These are phyloP conservation scores for Benincasa hispida DNA, from an alignment of 306 rosid genomes.

Conservation along the genomic window DNA sequence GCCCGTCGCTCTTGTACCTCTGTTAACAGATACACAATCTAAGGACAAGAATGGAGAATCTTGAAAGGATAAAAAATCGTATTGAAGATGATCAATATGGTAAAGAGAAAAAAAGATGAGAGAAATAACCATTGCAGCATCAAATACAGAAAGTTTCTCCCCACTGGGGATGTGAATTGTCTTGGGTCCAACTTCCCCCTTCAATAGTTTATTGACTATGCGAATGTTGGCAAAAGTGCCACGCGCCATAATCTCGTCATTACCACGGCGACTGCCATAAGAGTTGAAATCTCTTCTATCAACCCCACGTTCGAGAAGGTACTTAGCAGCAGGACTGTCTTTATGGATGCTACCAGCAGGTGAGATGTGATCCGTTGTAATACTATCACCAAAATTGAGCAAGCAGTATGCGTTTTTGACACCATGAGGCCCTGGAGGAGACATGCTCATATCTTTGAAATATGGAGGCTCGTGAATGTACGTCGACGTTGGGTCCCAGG, in stretches of 20 bases:
- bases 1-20: conserved; percentile 77
- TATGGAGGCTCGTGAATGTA: conserved; percentile 91
- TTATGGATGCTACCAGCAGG: conserved; percentile 99
- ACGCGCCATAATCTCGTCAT: conserved; percentile 85
- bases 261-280: conserved; percentile 96
- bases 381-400: conserved; percentile 96
- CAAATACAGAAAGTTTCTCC: conserved; percentile 79
- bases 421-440: conserved; percentile 84
- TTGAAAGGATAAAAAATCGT: neutral
- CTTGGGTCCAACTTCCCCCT: conserved; percentile 94
- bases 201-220: conserved; percentile 72
- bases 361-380: conserved; percentile 95
- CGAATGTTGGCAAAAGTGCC: conserved; percentile 97
- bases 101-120: neutral
- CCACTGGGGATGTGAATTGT: conserved; percentile 79
- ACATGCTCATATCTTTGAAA: conserved; percentile 82
- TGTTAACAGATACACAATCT: conserved; percentile 12
- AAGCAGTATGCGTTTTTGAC: conserved; percentile 74
- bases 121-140: conserved; percentile 60
- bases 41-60: neutral
- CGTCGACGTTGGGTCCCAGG: conserved; percentile 83
- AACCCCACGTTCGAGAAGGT: conserved; percentile 76
- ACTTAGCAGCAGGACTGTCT: conserved; percentile 91
- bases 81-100: neutral
- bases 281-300: conserved; percentile 92